Conservation (phyloP, 768 basidiomycete species). For the Xanthoconium purpureum region DNA sequence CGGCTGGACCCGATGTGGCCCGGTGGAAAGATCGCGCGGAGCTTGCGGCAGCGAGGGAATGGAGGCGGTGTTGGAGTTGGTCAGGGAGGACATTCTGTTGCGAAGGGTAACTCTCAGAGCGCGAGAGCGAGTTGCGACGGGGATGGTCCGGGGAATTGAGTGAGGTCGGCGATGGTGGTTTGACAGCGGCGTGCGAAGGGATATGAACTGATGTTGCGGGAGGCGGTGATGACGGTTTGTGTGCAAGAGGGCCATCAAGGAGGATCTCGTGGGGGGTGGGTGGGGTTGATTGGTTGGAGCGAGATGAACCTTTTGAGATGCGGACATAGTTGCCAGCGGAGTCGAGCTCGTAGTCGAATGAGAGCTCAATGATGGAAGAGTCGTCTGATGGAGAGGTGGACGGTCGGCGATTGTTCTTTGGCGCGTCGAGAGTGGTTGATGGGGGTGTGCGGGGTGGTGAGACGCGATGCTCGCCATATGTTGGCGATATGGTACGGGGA, state of each 20-base stretch:
- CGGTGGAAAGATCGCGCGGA: conserved; percentile 60
- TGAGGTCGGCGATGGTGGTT: conserved; percentile 34
- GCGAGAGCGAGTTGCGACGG: conserved; percentile 53
- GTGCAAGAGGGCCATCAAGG: conserved; percentile 22
- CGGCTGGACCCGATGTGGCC: conserved; percentile 58
- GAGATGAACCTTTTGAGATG: conserved; percentile 42
- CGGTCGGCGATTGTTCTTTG: conserved; percentile 32
- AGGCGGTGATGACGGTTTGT: conserved; percentile 28
- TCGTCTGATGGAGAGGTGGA: conserved; percentile 43
- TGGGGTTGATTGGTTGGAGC: conserved; percentile 36
- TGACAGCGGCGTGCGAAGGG: conserved; percentile 19
- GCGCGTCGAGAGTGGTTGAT: conserved; percentile 24
- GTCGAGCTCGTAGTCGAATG: conserved; percentile 46
- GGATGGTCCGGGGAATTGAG: conserved; percentile 39
- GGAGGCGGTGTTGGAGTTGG: conserved; percentile 31
- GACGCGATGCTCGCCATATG: conserved; percentile 28
- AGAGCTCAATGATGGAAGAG: conserved; percentile 45
- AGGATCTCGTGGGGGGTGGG: conserved; percentile 40
- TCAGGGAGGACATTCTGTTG: conserved; percentile 33
- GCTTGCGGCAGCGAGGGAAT: conserved; percentile 17
- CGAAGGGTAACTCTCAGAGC: conserved; percentile 62
- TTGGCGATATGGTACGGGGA: conserved; percentile 28
- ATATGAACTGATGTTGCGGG: conserved; percentile 17
- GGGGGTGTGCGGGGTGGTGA: conserved; percentile 33
- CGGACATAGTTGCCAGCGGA: conserved; percentile 46